These are phyloP conservation scores for Sphagnum contortum DNA, from an alignment of 225 moss, liverwort and hornwort genomes.

Conservation along the genomic window DNA sequence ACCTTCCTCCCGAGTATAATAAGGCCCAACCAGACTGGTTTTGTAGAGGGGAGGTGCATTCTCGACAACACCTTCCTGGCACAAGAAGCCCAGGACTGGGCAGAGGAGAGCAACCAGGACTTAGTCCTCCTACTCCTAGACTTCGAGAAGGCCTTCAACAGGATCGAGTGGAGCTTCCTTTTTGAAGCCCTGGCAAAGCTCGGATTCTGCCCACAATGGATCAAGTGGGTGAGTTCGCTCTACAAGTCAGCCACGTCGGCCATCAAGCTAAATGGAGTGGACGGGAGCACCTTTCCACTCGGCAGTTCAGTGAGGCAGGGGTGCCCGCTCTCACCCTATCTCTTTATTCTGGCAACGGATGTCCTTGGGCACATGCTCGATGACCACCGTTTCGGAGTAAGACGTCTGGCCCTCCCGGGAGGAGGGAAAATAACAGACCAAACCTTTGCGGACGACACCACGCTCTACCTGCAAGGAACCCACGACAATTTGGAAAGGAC, in stretches of 20 bases:
- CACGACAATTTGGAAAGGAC: not conserved
- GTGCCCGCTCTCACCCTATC: not conserved
- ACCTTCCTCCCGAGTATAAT: not conserved
- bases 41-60: not conserved
- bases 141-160: constrained; percentile 5
- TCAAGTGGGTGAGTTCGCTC: not conserved
- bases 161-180: not conserved
- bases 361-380: not conserved
- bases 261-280: not conserved
- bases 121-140: not conserved
- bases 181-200: not conserved
- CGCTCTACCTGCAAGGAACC: not conserved
- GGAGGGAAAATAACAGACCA: not conserved
- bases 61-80: constrained; percentile 1
- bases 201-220: not conserved
- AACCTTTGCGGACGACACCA: not conserved
- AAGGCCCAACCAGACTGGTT: not conserved
- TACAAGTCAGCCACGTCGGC: not conserved
- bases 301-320: constrained; percentile 1
- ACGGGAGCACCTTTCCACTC: not conserved
- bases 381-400: not conserved
- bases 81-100: not conserved
- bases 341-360: not conserved
- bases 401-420: not conserved
- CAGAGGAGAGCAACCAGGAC: not conserved